A percentile compares a stretch with the other conserved stretches of the same genome.
phyloP scores from a whole-genome alignment of 345 rosid species.

The Eucalyptus lansdowneana region DNA sequence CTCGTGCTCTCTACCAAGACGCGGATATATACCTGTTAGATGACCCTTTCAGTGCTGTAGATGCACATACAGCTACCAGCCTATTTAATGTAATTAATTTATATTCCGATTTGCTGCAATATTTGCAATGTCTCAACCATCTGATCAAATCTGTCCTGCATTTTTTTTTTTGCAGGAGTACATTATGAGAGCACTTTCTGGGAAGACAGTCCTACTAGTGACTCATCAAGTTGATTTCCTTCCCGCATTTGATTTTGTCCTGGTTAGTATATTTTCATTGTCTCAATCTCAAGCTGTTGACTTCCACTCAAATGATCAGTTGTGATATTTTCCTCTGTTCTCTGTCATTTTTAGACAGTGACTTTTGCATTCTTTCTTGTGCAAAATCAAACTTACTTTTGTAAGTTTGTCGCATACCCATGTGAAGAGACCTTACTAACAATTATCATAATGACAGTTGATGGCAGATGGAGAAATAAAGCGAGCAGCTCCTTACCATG shows the following conservation, averaged over 20 bases:
- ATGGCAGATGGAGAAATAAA: constrained; percentile 86
- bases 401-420: not conserved
- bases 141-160: constrained; percentile 3
- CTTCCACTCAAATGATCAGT: not conserved
- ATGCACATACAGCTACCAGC: constrained; percentile 89
- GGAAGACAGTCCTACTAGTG: constrained; percentile 70
- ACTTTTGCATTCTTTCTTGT: not conserved
- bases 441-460: constrained; percentile 28
- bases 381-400: not conserved
- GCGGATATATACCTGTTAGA: constrained; percentile 89
- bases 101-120: not conserved
- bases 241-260: constrained; percentile 74
- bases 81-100: constrained; percentile 53
- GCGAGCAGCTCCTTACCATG: constrained; percentile 60
- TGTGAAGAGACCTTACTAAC: not conserved
- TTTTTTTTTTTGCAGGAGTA: constrained; percentile 52
- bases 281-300: not conserved
- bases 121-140: not conserved
- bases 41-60: constrained; percentile 97
- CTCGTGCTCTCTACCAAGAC: constrained; percentile 90
- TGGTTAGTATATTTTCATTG: constrained; percentile 36
- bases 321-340: not conserved
- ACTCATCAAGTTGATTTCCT: constrained; percentile 98
- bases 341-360: not conserved
- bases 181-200: constrained; percentile 60